Base-by-base conservation (phyloP, 2,329 filamentous ascomycete species). In the Pseudogymnoascus sp. region DNA sequence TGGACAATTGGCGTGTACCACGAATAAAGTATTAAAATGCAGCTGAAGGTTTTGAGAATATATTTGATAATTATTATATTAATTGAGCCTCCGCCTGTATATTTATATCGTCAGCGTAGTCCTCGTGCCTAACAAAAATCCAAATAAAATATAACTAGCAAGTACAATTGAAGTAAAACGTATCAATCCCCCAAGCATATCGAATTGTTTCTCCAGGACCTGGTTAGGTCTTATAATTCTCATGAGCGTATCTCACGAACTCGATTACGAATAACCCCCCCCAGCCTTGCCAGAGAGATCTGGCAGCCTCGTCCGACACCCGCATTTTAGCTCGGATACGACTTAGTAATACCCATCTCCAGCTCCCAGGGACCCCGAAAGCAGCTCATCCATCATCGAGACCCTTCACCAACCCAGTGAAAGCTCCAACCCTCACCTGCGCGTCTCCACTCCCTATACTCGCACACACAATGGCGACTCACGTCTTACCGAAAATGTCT, bases 391-490 rank as follows among this genome's bases (percentile, higher is more conserved):
- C 47, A 51, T 18, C 39, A 62, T 18, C n/a, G n/a, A 16, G n/a
- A 57, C 16, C 51, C 34, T 45, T 14, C 42, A 16, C 10, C 61
- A 18, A 47, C 18, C 45, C 14, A 14, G 21, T 18, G 16, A 21
- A 47, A 47, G 39, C 26, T 23, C 42, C 61, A 54, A 62, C 29
- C 31, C 4, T 11, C 18, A 57, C 31, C 42, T 36, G 10, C 31
- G 16, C 31, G 2, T 29, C 45, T 51, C 45, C 31, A 31, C 21
- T 36, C 11, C 18, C 10, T 2, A 31, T n/a, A 23, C 8, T 3
- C 47, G 16, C n/a, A n/a, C n/a, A 34, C 6, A 63, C 23, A 29
- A 73, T 73, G 71, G 70, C 68, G 60, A 64, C 69, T 21, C 66
- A 66, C 12, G 62, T 65, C 40, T 45, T 73, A 12, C 61, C 66